phyloP scores from a whole-genome alignment of 1,139 yeast genomes.

The Scheffersomyces cryptocercus region DNA sequence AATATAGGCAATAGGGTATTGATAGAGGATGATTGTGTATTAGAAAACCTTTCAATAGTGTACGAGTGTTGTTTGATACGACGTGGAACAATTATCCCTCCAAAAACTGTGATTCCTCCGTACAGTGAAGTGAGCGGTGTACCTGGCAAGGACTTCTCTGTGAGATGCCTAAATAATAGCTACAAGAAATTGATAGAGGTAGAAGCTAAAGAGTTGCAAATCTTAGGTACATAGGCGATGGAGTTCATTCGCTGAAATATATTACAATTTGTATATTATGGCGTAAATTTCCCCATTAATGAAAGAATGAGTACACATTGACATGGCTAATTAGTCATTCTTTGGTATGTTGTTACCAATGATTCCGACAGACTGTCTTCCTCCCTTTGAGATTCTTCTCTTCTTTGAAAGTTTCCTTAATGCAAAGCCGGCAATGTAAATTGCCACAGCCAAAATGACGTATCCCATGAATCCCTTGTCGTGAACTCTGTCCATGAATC shows the following conservation, averaged over 20 bases:
- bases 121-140: conserved; percentile 51
- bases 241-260: too few species aligned
- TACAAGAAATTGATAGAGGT: conserved; percentile 44
- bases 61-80: conserved; percentile 63
- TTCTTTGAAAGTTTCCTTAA: conserved; percentile 3
- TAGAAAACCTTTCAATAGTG: conserved; percentile 50
- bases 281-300: too few species aligned
- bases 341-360: conserved; percentile 17
- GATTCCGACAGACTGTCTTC: conserved; percentile 13
- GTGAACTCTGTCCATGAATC: conserved; percentile 48
- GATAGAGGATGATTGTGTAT: conserved; percentile 43
- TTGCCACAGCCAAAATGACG: conserved; percentile 19
- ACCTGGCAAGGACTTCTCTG: conserved; percentile 32
- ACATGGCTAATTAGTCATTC: conserved; percentile 10
- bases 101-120: conserved; percentile 60
- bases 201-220: conserved; percentile 38
- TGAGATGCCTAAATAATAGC: conserved; percentile 37
- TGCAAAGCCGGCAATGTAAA: conserved; percentile 3
- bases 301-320: too few species aligned
- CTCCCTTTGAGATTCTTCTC: not conserved
- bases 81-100: conserved; percentile 52
- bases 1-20: conserved; percentile 59
- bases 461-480: conserved; percentile 49
- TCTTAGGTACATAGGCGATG: conserved; percentile 15
- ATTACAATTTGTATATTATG: too few species aligned